phyloP scores from a whole-genome alignment of 139 green algal genomes.

The Coccomyxa sp. region DNA sequence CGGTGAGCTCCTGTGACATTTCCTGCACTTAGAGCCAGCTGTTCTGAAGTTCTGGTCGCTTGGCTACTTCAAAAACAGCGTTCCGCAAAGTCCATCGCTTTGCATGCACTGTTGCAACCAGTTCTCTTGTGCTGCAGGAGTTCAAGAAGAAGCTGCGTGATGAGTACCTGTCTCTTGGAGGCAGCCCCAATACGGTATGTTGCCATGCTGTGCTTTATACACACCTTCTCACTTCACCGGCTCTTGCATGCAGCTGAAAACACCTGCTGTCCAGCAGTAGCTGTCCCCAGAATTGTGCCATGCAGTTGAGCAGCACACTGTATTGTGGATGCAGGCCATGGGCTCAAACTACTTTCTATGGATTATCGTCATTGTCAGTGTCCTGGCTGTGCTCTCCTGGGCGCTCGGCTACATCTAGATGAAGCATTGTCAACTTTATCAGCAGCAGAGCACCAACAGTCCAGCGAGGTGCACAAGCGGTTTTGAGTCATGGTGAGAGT shows the following conservation, averaged over 20 bases:
- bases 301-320: background rate
- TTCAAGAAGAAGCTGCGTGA: slow-evolving; percentile 48
- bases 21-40: too few species aligned
- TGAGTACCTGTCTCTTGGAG: slow-evolving; percentile 58
- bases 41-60: background rate
- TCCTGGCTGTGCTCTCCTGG: slow-evolving; percentile 49
- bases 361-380: slow-evolving; percentile 43
- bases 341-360: slow-evolving; percentile 65
- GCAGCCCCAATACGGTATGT: slow-evolving; percentile 38
- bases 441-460: too few species aligned
- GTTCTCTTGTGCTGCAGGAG: slow-evolving; percentile 14
- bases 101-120: background rate
- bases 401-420: slow-evolving; percentile 37
- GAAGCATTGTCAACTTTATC: too few species aligned
- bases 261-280: background rate
- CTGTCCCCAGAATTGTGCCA: background rate
- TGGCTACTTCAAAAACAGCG: background rate
- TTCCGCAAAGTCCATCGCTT: background rate
- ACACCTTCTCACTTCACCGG: background rate
- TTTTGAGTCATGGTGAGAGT: too few species aligned
- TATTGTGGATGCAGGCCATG: slow-evolving; percentile 43
- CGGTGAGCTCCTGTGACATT: background rate
- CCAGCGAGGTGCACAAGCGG: too few species aligned
- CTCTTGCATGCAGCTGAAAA: background rate
- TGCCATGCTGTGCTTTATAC: background rate